These are phyloP conservation scores for Sporothrix humicola DNA, from an alignment of 2,329 filamentous ascomycete genomes.

Conservation along the genomic window DNA sequence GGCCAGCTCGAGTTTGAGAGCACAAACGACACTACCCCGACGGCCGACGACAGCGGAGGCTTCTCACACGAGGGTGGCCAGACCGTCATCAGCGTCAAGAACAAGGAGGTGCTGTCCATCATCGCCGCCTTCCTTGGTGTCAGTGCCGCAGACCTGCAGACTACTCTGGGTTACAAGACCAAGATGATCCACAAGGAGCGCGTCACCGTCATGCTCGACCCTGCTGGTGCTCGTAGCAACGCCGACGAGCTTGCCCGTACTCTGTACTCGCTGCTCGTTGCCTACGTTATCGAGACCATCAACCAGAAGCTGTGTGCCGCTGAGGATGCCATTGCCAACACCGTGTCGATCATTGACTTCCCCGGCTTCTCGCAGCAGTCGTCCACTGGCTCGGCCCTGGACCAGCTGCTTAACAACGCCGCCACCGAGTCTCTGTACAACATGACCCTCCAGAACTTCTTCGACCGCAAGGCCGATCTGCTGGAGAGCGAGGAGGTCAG, in stretches of 20 bases:
- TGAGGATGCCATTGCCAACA: constrained; percentile 90
- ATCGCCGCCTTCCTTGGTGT: constrained; percentile 96
- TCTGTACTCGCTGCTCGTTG: constrained; percentile 90
- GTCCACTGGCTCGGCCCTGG: constrained; percentile 81
- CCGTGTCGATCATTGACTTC: constrained; percentile 93
- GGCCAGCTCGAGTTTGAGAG: constrained; percentile 94
- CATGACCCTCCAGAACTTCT: constrained; percentile 92
- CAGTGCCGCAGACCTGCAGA: constrained; percentile 78
- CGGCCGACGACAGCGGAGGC: constrained; percentile 89
- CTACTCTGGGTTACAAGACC: constrained; percentile 90
- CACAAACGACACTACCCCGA: constrained; percentile 76
- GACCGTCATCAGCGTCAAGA: constrained; percentile 84
- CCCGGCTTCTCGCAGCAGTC: constrained; percentile 88
- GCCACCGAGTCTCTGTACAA: constrained; percentile 93
- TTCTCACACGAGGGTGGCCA: constrained; percentile 95
- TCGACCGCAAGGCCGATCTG: constrained; percentile 90
- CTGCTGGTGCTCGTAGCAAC: constrained; percentile 84
- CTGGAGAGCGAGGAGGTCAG: constrained; percentile 92
- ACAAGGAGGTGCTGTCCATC: constrained; percentile 85
- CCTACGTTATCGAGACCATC: constrained; percentile 89
- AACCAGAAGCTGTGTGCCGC: constrained; percentile 87
- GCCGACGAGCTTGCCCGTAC: constrained; percentile 94
- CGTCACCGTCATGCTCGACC: constrained; percentile 98
- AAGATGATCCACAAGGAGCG: constrained; percentile 95
- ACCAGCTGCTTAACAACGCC: constrained; percentile 93